Evolutionary conservation across 306 rosid genomes (phyloP).

Genomic region (Sicyos baderoa): DNA sequence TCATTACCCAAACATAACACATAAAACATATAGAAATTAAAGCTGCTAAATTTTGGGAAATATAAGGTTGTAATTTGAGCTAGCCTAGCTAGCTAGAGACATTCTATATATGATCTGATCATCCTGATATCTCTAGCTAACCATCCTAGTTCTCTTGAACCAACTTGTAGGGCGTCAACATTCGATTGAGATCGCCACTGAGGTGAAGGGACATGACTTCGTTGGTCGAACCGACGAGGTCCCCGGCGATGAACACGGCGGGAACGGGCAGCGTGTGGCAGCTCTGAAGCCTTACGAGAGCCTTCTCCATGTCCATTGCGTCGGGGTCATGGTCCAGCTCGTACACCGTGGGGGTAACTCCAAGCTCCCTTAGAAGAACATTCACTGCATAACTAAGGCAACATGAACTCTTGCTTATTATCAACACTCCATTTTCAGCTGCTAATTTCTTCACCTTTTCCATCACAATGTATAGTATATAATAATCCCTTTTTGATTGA

Average conservation of each 20-base stretch:
- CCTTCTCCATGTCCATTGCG: slow-evolving; percentile 55
- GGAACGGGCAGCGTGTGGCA: slow-evolving; percentile 45
- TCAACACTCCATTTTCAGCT: slow-evolving; percentile 48
- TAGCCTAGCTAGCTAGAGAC: too few species aligned
- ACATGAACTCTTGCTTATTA: slow-evolving; percentile 59
- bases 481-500: too few species aligned
- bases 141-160: slow-evolving; percentile 4
- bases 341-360: slow-evolving; percentile 38
- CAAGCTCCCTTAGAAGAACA: slow-evolving; percentile 41
- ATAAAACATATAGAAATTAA: too few species aligned
- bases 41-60: too few species aligned
- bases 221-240: slow-evolving; percentile 50
- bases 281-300: slow-evolving; percentile 35
- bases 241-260: slow-evolving; percentile 58
- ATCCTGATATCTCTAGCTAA: background rate
- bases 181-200: slow-evolving; percentile 41
- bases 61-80: too few species aligned
- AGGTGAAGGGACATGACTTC: slow-evolving; percentile 69
- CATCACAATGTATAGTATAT: slow-evolving; percentile 22
- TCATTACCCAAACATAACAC: too few species aligned
- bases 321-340: slow-evolving; percentile 59
- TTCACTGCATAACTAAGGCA: slow-evolving; percentile 54
- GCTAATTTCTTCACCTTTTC: slow-evolving; percentile 51
- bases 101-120: too few species aligned
- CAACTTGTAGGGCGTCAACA: slow-evolving; percentile 33